phyloP scores from a whole-genome alignment of 345 rosid genomes.

The Corchorus olitorius region DNA sequence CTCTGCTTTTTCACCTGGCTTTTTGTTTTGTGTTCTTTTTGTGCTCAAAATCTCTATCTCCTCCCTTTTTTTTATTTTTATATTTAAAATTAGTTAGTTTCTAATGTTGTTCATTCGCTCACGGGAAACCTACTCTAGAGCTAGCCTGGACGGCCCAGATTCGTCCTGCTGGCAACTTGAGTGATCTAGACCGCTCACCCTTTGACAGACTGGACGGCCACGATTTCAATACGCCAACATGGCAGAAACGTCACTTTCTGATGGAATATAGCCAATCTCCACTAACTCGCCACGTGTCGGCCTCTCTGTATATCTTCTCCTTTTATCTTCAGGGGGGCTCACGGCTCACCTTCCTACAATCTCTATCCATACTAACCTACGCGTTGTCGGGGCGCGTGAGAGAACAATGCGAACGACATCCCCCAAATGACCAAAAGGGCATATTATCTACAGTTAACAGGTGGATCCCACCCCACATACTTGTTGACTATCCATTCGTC shows the following conservation, averaged over 20 bases:
- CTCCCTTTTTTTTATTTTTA: neutral
- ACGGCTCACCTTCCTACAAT: neutral
- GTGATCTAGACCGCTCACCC: constrained; percentile 27
- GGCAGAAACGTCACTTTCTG: constrained; percentile 52
- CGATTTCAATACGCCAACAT: constrained; percentile 39
- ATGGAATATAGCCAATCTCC: constrained; percentile 40
- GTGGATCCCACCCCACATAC: constrained; percentile 6
- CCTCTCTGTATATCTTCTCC: neutral
- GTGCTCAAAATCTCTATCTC: constrained; percentile 25
- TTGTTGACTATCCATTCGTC: neutral
- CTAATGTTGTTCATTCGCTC: constrained; percentile 18
- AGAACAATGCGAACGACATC: neutral
- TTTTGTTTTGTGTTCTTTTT: constrained; percentile 15
- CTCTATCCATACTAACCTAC: neutral
- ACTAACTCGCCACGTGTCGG: constrained; percentile 37
- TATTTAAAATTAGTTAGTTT: neutral
- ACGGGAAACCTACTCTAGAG: constrained; percentile 25
- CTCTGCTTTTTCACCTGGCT: constrained; percentile 8
- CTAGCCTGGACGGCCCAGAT: constrained; percentile 44
- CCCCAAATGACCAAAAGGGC: neutral
- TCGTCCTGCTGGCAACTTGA: neutral
- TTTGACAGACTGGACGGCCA: constrained; percentile 16
- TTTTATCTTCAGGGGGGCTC: constrained; percentile 2
- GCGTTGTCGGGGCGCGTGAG: neutral
- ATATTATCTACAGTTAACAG: neutral